A percentile compares a stretch with the other conserved stretches of the same genome.
These are phyloP conservation scores for Rhodotorula kratochvilovae DNA, from an alignment of 768 basidiomycete species.

Conservation along the genomic window DNA sequence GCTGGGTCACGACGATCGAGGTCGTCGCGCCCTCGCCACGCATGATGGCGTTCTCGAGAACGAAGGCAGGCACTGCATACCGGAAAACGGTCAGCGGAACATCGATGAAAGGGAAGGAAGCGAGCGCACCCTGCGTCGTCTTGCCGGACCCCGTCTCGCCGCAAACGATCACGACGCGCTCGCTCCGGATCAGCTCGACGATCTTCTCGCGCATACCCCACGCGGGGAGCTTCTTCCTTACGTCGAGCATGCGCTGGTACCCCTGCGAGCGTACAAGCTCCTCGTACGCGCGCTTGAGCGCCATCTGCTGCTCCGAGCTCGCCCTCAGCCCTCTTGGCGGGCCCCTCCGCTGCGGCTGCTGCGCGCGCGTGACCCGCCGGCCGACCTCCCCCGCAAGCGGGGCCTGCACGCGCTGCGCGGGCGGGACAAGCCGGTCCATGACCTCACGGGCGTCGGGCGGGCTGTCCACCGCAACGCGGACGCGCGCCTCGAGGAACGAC, in stretches of 20 bases:
- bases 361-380: constrained; percentile 9
- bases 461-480: constrained; percentile 54
- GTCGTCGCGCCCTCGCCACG: constrained; percentile 60
- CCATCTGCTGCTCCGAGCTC: constrained; percentile 32
- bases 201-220: constrained; percentile 65
- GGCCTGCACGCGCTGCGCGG: constrained; percentile 25
- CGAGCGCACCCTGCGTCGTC: constrained; percentile 68
- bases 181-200: constrained; percentile 56
- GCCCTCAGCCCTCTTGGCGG: constrained; percentile 3
- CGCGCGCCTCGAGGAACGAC: constrained; percentile 61
- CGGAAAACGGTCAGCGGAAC: background rate
- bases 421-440: constrained; percentile 56
- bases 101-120: background rate
- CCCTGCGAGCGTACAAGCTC: constrained; percentile 37
- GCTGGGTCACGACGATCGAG: constrained; percentile 81
- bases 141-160: constrained; percentile 93
- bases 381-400: constrained; percentile 10
- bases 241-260: constrained; percentile 58
- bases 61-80: constrained; percentile 72
- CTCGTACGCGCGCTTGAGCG: constrained; percentile 43
- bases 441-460: constrained; percentile 72
- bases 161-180: constrained; percentile 73
- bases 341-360: background rate
- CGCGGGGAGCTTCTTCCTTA: constrained; percentile 67
- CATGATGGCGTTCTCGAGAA: constrained; percentile 74